A percentile compares a stretch with the other conserved stretches of the same genome.
phyloP scores from a whole-genome alignment of 192 early-diverging fungal genomes.

The Tieghemiomyces parasiticus region DNA sequence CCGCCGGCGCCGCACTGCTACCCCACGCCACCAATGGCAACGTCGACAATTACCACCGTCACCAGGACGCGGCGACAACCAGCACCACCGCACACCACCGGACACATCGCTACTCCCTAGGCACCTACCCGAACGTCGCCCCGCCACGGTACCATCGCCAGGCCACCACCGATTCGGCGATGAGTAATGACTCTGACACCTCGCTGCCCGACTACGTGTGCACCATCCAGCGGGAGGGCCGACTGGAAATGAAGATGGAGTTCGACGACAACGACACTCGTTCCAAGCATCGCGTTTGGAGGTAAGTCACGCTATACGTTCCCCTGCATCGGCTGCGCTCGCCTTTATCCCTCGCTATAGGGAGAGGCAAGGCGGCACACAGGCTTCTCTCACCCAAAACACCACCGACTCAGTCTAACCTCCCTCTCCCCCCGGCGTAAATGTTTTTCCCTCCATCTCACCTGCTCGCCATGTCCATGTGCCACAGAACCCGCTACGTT shows the following conservation, averaged over 20 bases:
- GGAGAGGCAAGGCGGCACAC: not conserved
- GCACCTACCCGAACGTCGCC: not conserved
- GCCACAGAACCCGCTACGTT: not conserved
- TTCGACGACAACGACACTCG: slow-evolving; percentile 5
- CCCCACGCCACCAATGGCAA: too few species aligned
- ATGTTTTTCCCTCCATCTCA: not conserved
- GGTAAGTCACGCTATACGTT: not conserved
- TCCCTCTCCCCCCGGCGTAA: too few species aligned
- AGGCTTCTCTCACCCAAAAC: too few species aligned
- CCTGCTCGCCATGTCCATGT: not conserved
- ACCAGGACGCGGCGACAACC: too few species aligned
- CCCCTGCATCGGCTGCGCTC: too few species aligned
- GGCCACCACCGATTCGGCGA: not conserved
- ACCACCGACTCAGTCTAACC: too few species aligned
- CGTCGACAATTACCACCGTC: too few species aligned
- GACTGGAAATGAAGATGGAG: slow-evolving; percentile 3
- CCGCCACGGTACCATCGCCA: not conserved
- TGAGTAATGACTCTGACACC: not conserved
- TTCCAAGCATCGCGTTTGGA: slow-evolving; percentile 4
- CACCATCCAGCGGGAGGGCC: slow-evolving; percentile 4
- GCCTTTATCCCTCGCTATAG: not conserved
- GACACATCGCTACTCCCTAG: not conserved
- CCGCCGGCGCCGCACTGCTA: too few species aligned
- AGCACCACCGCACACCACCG: too few species aligned
- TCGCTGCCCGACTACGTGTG: slow-evolving; percentile 2